Conservation (phyloP, 345 rosid genomes). For the Bruguiera sexangula region DNA sequence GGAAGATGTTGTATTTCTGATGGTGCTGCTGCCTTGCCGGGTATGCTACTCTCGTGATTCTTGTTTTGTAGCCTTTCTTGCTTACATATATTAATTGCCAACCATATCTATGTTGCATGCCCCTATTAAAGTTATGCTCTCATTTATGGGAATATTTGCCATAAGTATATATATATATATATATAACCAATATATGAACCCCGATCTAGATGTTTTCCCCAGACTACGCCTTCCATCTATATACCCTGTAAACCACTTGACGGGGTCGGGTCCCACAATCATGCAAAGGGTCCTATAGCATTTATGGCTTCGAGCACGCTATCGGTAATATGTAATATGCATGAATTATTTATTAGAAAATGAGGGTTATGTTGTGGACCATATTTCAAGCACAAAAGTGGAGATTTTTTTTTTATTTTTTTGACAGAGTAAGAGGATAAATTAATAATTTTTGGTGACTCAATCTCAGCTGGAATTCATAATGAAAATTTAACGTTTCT, state of each 20-base stretch:
- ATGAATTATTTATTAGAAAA: background rate
- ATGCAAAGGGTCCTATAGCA: slow-evolving; percentile 22
- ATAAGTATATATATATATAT: too few species aligned
- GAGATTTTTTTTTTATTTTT: too few species aligned
- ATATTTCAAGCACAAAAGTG: too few species aligned
- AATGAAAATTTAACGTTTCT: too few species aligned
- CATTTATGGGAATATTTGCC: slow-evolving; percentile 24
- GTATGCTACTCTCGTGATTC: slow-evolving; percentile 51
- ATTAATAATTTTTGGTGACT: too few species aligned
- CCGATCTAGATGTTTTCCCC: slow-evolving; percentile 11
- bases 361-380: too few species aligned
- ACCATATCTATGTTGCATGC: background rate
- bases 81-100: slow-evolving; percentile 7
- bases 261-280: slow-evolving; percentile 19
- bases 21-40: slow-evolving; percentile 9
- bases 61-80: slow-evolving; percentile 26
- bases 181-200: background rate
- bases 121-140: slow-evolving; percentile 24
- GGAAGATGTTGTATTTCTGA: slow-evolving; percentile 16
- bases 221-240: background rate
- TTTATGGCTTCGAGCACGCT: slow-evolving; percentile 23
- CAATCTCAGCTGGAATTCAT: too few species aligned
- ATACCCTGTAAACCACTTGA: slow-evolving; percentile 10
- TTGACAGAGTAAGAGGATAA: too few species aligned
- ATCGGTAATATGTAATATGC: slow-evolving; percentile 7